These are phyloP conservation scores for Diaporthe sp. DNA, from an alignment of 2,329 filamentous ascomycete species.

Conservation along the genomic window DNA sequence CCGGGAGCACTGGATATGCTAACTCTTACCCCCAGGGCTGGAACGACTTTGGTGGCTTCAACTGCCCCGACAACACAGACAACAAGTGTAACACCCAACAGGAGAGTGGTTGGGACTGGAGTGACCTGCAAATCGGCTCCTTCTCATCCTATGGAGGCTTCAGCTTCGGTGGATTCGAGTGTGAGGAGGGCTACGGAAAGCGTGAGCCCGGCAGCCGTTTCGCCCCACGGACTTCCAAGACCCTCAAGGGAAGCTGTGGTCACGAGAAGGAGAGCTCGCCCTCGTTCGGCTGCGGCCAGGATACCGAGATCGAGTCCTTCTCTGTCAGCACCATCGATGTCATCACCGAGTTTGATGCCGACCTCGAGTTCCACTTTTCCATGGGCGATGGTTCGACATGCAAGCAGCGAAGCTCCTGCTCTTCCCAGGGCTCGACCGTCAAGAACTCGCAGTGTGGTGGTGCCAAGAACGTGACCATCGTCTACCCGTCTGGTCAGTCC, in stretches of 20 bases:
- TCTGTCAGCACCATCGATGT: conserved; percentile 83
- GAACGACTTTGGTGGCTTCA: conserved; percentile 64
- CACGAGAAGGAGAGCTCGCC: conserved; percentile 63
- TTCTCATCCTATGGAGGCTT: conserved; percentile 81
- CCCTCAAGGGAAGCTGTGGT: conserved; percentile 70
- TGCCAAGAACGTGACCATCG: conserved; percentile 83
- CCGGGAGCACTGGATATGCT: conserved; percentile 1
- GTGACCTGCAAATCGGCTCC: conserved; percentile 69
- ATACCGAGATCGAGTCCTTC: conserved; percentile 62
- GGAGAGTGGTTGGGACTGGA: conserved; percentile 79
- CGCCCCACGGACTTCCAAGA: conserved; percentile 69
- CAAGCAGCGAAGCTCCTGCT: conserved; percentile 82
- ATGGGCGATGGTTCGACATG: conserved; percentile 88
- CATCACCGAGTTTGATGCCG: conserved; percentile 79
- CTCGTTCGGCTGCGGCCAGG: conserved; percentile 69
- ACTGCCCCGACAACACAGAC: conserved; percentile 78
- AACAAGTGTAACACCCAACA: conserved; percentile 84
- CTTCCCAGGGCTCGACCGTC: conserved; percentile 76
- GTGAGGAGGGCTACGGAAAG: conserved; percentile 71
- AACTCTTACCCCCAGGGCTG: conserved; percentile 43
- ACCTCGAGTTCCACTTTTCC: conserved; percentile 87
- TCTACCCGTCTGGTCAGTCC: conserved; percentile 70
- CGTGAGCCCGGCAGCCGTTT: conserved; percentile 62
- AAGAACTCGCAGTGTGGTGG: conserved; percentile 93
- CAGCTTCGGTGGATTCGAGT: conserved; percentile 80